Evolutionary conservation across 192 early-diverging fungal genomes (phyloP), one percentile per base, ranked within the genome.

Genomic region (Backusella tuberculispora): DNA sequence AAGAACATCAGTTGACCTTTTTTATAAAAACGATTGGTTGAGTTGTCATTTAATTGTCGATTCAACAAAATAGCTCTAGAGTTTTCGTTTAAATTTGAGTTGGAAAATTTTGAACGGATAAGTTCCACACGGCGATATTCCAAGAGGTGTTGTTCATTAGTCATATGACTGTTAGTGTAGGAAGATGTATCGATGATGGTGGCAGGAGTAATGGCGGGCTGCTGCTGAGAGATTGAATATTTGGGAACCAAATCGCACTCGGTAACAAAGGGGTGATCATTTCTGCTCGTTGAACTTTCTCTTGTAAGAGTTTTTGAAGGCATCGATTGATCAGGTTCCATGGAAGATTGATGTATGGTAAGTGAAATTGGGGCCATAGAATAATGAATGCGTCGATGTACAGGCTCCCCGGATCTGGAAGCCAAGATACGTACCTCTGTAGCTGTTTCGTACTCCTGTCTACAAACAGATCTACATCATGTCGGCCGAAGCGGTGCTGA

Each of bases 391-490:
- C 73, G 45, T 82, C 75, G 19, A 26, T 38, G 24, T 8, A 66
- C 12, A 66, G 41, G 12, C 71, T 29, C 3, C 26, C 21, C 15
- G 77, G 77, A 21, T 78, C 68, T 0, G 71, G 75, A 3, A 42
- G 24, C 77, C 81, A 83, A 0, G 77, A 53, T 34, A 83, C 67
- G 45, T 79, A 79, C 29, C 37, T n/a, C 12, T 71, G 40, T 10
- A 74, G 50, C 46, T 75, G 75, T 40, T 17, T 0, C 63, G 76
- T 76, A 13, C 0, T 34, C 1, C 53, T 48, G 37, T 74, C 63
- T 13, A 77, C 77, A 48, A 83, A 83, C 0, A 79, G 69, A 29
- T 79, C 81, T 3, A 83, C 19, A 34, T 74, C 63, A 75, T 79
- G 34, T 26, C 46, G 56, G 5, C 77, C 75, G 69, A 72, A 2